These are phyloP conservation scores for Candida sakaeoensis DNA, from an alignment of 805 yeast genomes.

Conservation along the genomic window DNA sequence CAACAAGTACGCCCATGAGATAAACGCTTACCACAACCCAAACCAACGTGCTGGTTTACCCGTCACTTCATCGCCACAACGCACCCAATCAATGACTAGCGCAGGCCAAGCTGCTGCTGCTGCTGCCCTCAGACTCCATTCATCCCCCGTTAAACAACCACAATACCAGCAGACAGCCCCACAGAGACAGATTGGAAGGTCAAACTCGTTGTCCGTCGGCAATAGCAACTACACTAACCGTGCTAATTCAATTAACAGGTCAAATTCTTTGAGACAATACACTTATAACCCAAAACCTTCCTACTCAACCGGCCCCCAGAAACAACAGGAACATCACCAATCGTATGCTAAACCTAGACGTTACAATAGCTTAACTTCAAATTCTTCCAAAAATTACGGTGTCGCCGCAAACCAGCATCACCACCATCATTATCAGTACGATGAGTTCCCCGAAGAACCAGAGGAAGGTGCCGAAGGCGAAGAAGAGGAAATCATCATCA, in stretches of 20 bases:
- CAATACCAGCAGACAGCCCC: slow-evolving; percentile 12
- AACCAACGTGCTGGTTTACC: slow-evolving; percentile 6
- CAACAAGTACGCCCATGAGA: slow-evolving; percentile 9
- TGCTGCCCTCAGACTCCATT: slow-evolving; percentile 36
- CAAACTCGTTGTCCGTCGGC: slow-evolving; percentile 14
- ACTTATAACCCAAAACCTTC: slow-evolving; percentile 38
- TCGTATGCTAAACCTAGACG: slow-evolving; percentile 15
- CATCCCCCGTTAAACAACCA: slow-evolving; percentile 11
- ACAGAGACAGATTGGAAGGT: slow-evolving; percentile 8
- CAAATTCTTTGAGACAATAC: slow-evolving; percentile 34
- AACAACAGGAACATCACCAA: slow-evolving; percentile 12
- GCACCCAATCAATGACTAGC: slow-evolving; percentile 9
- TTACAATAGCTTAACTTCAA: slow-evolving; percentile 17
- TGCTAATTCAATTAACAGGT: slow-evolving; percentile 23
- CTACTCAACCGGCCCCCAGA: slow-evolving; percentile 25
- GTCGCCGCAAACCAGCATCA: background rate
- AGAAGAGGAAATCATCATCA: slow-evolving; percentile 24
- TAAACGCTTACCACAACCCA: slow-evolving; percentile 6
- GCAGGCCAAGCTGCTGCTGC: slow-evolving; percentile 43
- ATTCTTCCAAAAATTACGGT: slow-evolving; percentile 3
- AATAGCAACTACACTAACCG: slow-evolving; percentile 18
- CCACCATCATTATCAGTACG: slow-evolving; percentile 1
- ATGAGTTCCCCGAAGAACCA: slow-evolving; percentile 2
- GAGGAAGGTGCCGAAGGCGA: slow-evolving; percentile 14
- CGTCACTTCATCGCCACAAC: background rate